Evolutionary conservation across 306 rosid species (phyloP).

Genomic region (Begonia masoniana): DNA sequence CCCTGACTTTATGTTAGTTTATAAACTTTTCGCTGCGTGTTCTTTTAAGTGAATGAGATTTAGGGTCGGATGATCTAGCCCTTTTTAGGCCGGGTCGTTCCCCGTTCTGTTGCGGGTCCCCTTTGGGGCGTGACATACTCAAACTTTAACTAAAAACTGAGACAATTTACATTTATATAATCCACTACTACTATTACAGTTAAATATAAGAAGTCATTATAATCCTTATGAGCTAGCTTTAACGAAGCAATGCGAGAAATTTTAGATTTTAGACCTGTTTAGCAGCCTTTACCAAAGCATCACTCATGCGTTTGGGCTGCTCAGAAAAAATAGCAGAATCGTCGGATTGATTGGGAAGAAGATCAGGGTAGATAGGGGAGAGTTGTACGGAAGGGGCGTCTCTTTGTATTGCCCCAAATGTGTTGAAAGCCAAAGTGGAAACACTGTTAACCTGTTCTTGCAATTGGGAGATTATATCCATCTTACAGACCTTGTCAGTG

Average conservation of each 20-base stretch:
- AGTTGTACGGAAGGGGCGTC: conserved; percentile 82
- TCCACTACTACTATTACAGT: neutral
- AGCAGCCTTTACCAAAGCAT: conserved; percentile 70
- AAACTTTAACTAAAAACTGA: too few species aligned
- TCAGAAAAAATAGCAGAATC: conserved; percentile 42
- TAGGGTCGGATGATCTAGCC: too few species aligned
- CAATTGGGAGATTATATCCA: conserved; percentile 84
- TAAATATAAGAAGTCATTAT: neutral
- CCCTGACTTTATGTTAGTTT: too few species aligned
- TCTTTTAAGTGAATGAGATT: too few species aligned
- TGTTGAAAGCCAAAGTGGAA: conserved; percentile 65
- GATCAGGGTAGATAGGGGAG: conserved; percentile 71
- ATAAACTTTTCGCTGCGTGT: too few species aligned
- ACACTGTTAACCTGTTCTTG: conserved; percentile 70
- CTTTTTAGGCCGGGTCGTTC: too few species aligned
- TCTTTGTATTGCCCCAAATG: conserved; percentile 73
- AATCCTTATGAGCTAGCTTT: too few species aligned
- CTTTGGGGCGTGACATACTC: too few species aligned
- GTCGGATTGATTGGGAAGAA: conserved; percentile 42
- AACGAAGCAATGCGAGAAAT: neutral
- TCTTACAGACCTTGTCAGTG: conserved; percentile 3
- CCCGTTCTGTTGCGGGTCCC: too few species aligned
- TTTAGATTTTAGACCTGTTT: conserved; percentile 46
- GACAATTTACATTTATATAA: too few species aligned
- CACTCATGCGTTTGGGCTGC: conserved; percentile 68